Evolutionary conservation across 805 yeast genomes (phyloP).

Genomic region (Wickerhamiella occidentalis): DNA sequence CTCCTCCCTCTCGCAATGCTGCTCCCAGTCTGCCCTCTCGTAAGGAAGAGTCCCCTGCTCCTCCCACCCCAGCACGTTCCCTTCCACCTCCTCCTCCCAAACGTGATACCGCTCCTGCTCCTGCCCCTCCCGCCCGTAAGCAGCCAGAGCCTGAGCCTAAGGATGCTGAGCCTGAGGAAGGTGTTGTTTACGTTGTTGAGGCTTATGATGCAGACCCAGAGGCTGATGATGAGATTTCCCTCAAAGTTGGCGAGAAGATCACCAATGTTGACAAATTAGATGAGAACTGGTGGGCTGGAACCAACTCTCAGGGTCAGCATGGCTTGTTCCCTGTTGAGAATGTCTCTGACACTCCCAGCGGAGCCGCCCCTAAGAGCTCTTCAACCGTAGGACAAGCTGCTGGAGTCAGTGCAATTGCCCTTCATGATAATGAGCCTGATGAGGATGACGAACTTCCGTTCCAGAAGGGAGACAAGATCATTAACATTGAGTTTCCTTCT

Average conservation of each 20-base stretch:
- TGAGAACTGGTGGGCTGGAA: conserved; percentile 87
- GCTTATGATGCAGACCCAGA: conserved; percentile 64
- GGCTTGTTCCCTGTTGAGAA: conserved; percentile 89
- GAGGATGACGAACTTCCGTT: conserved; percentile 88
- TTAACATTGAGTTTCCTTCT: conserved; percentile 76
- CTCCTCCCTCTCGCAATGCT: conserved; percentile 1
- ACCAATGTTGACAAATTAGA: conserved; percentile 42
- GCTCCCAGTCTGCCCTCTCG: neutral
- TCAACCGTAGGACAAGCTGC: conserved; percentile 18
- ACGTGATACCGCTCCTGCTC: conserved; percentile 19
- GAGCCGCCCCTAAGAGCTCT: conserved; percentile 8
- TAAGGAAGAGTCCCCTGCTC: conserved; percentile 10
- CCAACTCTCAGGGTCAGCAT: conserved; percentile 53
- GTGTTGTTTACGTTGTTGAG: conserved; percentile 7
- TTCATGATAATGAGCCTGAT: conserved; percentile 72
- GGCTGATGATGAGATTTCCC: conserved; percentile 63
- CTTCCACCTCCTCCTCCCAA: conserved; percentile 12
- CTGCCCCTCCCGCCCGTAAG: conserved; percentile 15
- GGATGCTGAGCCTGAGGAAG: neutral
- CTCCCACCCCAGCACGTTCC: conserved; percentile 13
- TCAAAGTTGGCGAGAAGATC: conserved; percentile 56
- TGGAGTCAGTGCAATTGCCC: conserved; percentile 46
- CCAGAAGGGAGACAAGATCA: conserved; percentile 68
- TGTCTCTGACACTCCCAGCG: conserved; percentile 35
- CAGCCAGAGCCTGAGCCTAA: conserved; percentile 5